Evolutionary conservation across 1,139 yeast genomes (phyloP), one percentile per base, ranked within the genome.

Genomic region (Lodderomyces beijingensis): DNA sequence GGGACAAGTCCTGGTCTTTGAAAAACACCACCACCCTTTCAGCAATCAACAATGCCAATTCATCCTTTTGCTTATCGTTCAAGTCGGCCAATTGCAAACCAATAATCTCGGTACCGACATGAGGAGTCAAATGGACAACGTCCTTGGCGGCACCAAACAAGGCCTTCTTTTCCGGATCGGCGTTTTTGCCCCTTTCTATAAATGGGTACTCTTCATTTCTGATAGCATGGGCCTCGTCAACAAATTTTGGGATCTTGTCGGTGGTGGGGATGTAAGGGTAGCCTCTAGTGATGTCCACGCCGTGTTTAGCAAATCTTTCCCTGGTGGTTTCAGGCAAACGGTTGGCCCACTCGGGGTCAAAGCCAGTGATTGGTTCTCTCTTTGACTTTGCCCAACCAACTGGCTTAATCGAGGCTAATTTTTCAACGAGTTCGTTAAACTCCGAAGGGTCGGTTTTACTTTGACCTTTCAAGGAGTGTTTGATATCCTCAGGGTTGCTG

Each of bases 61-160:
- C 81, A 45, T 73, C 79, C 42, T 61, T 65, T 43, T 74, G 80
- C 44, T 73, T 49, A 42, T 72, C 72, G 35, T 49, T 59, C 41
- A 75, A 60, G 21, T 72, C 74, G 12, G 55, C 51, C 35, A 74
- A 53, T 49, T 75, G 79, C 34, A 74, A 50, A 2, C 78, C 79
- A 32, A 70, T 67, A 45, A 76, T 61, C 46, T 74, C 79, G n/a
- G 78, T 72, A 38, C 80, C 80, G 38, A 72, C 54, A 38, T 68
- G 64, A 38, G 65, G 67, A 30, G 77, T 69, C 42, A 71, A 55
- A 38, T 73, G 42, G 26, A 44, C 60, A 13, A 73, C 76, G 45
- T 70, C 70, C 36, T 53, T 62, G 14, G 75, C 78, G 34, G 76
- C 77, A n/a, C 69, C 65, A 28, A 73, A 59, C 29, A 73, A 49